Base-by-base conservation (phyloP, 805 yeast genomes). In the Ogataea ramenticola region DNA sequence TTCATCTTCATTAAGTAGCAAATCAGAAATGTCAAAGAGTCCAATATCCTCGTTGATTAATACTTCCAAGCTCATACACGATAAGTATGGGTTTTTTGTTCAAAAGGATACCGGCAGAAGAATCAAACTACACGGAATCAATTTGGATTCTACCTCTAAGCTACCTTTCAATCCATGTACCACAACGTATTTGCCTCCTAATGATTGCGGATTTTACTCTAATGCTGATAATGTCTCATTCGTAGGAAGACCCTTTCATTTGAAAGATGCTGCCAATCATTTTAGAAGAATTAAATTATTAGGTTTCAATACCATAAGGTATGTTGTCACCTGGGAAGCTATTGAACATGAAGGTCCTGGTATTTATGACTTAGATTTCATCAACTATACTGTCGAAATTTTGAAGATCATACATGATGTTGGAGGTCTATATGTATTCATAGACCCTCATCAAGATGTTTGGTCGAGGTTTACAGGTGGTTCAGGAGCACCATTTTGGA, bases 401-500 rank as follows among this genome's bases (percentile, higher is more conserved):
- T 62, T 90, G 43, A 67, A 71, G 43, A 73, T 78, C 8, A 72
- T 85, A 14, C 70, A 75, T 39, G 57, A 70, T 17, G 67, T 79
- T 26, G 95, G 93, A 1, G 91, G 90, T 0, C 58, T 89, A 17
- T 85, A 83, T 53, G 86, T 88, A 7, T 80, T 85, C 51, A 58
- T 90, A 50, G 96, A 90, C 56, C 87, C 95, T 1, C 97, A 90
- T 59, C 97, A 90, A 61, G 97, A 90, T 59, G 95, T 82, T 12
- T 90, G 97, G 97, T 82, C 93, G 1, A 74, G 96, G 40, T 86
- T 72, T 57, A 69, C 80, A 11, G 96, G 96, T 5, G 97, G 97
- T 2, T 80, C 87, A 39, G 97, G 97, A 17, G 96, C 96, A 3
- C 97, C 97, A 1, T 55, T 86, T 55, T 90, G 97, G 97, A 89